These are phyloP conservation scores for Entamoeba moshkovskii DNA, from an alignment of 208 protist species.

Conservation along the genomic window DNA sequence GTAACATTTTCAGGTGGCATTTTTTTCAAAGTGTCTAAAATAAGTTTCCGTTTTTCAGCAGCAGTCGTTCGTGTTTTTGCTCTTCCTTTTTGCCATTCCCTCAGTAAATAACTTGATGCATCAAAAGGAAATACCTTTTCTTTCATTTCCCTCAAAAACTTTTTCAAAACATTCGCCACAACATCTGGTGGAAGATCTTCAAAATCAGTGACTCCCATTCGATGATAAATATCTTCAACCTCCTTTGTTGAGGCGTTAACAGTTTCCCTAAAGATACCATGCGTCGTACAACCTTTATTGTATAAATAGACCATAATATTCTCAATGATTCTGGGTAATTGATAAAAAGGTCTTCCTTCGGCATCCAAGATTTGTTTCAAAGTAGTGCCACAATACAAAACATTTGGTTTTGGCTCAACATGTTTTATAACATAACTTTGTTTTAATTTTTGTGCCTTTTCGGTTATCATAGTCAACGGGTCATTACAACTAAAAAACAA, in stretches of 20 bases:
- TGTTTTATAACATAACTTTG: neutral
- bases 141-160: neutral
- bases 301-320: neutral
- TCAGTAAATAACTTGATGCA: neutral
- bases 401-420: neutral
- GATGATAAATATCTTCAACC: neutral
- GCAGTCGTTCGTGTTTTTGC: neutral
- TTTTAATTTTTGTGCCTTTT: neutral
- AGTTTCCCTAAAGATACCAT: neutral
- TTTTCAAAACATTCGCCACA: neutral
- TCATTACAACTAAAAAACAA: neutral
- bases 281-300: neutral
- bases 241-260: neutral
- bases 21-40: neutral
- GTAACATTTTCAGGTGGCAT: neutral
- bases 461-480: neutral
- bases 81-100: neutral
- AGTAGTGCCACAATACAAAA: neutral
- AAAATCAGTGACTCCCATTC: neutral
- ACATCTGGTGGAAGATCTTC: neutral
- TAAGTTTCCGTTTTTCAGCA: neutral
- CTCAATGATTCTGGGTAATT: neutral
- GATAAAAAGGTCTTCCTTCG: neutral
- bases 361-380: neutral
- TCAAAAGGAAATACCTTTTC: neutral